Base-by-base conservation (phyloP, 2,329 filamentous ascomycete species). In the Botryosphaeria agaves region DNA sequence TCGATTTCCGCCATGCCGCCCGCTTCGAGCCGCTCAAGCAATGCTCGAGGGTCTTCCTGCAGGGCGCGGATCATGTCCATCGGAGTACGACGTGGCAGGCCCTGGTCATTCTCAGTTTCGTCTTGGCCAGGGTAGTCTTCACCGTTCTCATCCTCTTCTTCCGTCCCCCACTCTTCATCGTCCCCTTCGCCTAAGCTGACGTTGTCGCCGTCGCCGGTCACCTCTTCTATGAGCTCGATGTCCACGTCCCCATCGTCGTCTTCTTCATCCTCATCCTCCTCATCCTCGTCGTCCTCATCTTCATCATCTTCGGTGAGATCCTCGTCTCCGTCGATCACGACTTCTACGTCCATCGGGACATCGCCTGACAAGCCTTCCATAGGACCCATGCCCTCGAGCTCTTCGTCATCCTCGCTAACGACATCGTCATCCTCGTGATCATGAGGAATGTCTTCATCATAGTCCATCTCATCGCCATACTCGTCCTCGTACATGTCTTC, bases 401-500 rank as follows among this genome's bases (percentile, higher is more conserved):
- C 82, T 38, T 79, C 66, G 36, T 91, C 82, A 34, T 89, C 81
- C 45, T 91, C 87, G 44, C 85, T 93, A 34, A 93, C 74, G 33
- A 87, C 78, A 41, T 89, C 81, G 44, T 84, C 81, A 34, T 81
- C 81, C 45, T 87, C 80, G 33, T 76, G 76, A 46, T 84, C 77
- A 37, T 67, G 69, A 0, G 71, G 74, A 46, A 80, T 67, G 18
- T 84, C 84, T 40, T 87, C 80, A 26, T 89, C 83, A 43, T 91
- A 93, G 32, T 91, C 82, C 73, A 94, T 89, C 40, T 92, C 87
- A 21, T 93, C 72, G 14, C 67, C 83, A 41, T 83, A 87, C 35
- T 85, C 82, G 36, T 89, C 84, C 30, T 84, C 80, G 41, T 93
- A 92, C 80, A 93, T 89, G 43, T 89, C 83, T 36, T 72, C 65